phyloP scores from a whole-genome alignment of 2,329 filamentous ascomycete species.

The Verticillium nonalfalfae region DNA sequence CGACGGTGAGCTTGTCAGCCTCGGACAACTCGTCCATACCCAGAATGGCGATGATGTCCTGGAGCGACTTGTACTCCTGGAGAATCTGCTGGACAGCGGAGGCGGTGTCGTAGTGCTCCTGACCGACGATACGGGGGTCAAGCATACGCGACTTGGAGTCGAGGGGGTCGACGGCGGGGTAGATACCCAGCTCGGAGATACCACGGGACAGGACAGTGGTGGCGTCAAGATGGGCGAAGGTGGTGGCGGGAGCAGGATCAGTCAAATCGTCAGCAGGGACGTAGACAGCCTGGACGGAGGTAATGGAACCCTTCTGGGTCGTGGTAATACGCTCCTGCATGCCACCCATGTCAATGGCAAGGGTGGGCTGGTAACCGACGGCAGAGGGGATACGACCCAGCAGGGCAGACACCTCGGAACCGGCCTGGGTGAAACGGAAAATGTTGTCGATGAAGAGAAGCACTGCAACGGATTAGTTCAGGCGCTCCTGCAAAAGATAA shows the following conservation, averaged over 20 bases:
- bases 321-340: slow-evolving; percentile 99
- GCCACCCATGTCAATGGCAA: slow-evolving; percentile 96
- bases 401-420: slow-evolving; percentile 99
- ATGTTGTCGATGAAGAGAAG: slow-evolving; percentile 99
- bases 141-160: slow-evolving; percentile 99
- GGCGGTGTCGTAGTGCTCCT: slow-evolving; percentile 96
- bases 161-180: slow-evolving; percentile 98
- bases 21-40: slow-evolving; percentile 99
- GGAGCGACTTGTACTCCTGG: slow-evolving; percentile 99
- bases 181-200: slow-evolving; percentile 99
- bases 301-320: slow-evolving; percentile 99
- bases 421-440: slow-evolving; percentile 99
- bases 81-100: slow-evolving; percentile 97
- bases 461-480: slow-evolving; percentile 46
- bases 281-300: slow-evolving; percentile 99
- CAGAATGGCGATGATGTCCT: slow-evolving; percentile 99
- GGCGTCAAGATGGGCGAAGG: slow-evolving; percentile 99
- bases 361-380: slow-evolving; percentile 99
- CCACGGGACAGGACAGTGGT: slow-evolving; percentile 99
- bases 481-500: background rate
- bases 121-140: slow-evolving; percentile 95
- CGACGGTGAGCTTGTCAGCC: slow-evolving; percentile 98
- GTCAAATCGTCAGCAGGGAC: slow-evolving; percentile 99
- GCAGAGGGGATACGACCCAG: slow-evolving; percentile 99
- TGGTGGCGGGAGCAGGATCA: slow-evolving; percentile 98